A percentile compares a stretch with the other conserved stretches of the same genome.
Evolutionary conservation across 1,284 basidiomycete species (phyloP).

Genomic region (Heimioporus punctisporus): DNA sequence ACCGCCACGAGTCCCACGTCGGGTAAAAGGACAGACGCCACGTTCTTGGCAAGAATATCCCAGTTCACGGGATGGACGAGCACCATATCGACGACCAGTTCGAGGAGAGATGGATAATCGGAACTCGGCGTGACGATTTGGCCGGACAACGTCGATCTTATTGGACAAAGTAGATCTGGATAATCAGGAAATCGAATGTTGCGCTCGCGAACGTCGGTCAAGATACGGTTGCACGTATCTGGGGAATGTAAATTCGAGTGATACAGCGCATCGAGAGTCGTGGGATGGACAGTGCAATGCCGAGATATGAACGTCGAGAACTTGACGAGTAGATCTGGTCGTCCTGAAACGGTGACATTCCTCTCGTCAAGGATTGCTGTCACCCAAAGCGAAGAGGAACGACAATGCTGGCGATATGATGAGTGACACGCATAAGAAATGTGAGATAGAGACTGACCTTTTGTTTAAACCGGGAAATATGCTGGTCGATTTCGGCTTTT

Average conservation of each 20-base stretch:
- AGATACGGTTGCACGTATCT: conserved; percentile 39
- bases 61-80: conserved; percentile 58
- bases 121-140: conserved; percentile 31
- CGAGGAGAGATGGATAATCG: conserved; percentile 39
- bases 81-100: conserved; percentile 58
- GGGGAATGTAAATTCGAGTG: conserved; percentile 44
- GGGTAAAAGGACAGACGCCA: conserved; percentile 29
- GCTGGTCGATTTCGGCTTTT: conserved; percentile 34
- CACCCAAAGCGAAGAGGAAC: conserved; percentile 40
- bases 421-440: conserved; percentile 3
- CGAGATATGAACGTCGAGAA: conserved; percentile 43
- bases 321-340: conserved; percentile 45
- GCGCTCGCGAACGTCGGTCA: conserved; percentile 45
- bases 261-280: conserved; percentile 53
- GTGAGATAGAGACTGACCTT: conserved; percentile 29
- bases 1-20: conserved; percentile 38
- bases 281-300: conserved; percentile 39
- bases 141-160: conserved; percentile 54
- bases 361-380: conserved; percentile 51
- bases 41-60: conserved; percentile 41
- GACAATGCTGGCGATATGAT: conserved; percentile 16
- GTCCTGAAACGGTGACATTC: conserved; percentile 60
- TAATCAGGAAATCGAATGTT: conserved; percentile 53
- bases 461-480: conserved; percentile 39
- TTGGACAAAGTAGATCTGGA: conserved; percentile 42